phyloP scores from a whole-genome alignment of 768 basidiomycete genomes.

The Boletus pseudo-olivaceus region DNA sequence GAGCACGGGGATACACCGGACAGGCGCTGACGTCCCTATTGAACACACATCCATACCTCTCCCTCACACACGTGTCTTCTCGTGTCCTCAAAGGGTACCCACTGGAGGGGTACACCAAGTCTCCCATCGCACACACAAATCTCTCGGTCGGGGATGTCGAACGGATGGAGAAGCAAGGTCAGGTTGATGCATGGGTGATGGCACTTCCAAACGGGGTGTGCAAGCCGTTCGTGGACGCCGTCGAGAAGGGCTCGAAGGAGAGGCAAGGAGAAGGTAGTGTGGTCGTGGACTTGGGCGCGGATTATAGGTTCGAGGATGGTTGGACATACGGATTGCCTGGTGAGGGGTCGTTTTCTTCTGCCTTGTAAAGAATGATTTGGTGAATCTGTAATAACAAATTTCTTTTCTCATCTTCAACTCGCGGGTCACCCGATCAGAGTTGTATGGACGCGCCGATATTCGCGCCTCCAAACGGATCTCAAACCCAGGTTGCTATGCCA shows the following conservation, averaged over 20 bases:
- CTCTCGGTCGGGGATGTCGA: conserved; percentile 76
- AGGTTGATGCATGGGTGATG: conserved; percentile 98
- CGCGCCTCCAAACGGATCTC: conserved; percentile 80
- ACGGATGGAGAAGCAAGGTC: conserved; percentile 81
- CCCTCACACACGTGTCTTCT: conserved; percentile 94
- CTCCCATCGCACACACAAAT: conserved; percentile 71
- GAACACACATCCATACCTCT: conserved; percentile 81
- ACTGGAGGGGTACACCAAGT: conserved; percentile 79
- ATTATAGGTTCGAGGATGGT: conserved; percentile 89
- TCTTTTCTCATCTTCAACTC: conserved; percentile 27
- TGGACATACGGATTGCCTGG: conserved; percentile 99
- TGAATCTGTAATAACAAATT: conserved; percentile 34
- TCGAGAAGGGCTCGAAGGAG: conserved; percentile 70
- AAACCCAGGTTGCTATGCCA: conserved; percentile 97
- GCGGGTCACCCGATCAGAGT: conserved; percentile 47
- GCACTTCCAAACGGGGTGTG: conserved; percentile 97
- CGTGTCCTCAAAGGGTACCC: conserved; percentile 85
- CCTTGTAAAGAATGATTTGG: conserved; percentile 32
- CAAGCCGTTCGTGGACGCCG: conserved; percentile 94
- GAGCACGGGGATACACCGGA: conserved; percentile 94
- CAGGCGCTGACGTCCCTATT: conserved; percentile 87
- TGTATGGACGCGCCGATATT: conserved; percentile 74
- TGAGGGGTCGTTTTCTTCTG: conserved; percentile 52
- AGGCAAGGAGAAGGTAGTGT: conserved; percentile 56
- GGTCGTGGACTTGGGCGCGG: conserved; percentile 89